Percentiles rank a stretch among this genome's conserved stretches.
These are phyloP conservation scores for Ottelia alismoides DNA, from an alignment of 106 monocot genomes.

Conservation along the genomic window DNA sequence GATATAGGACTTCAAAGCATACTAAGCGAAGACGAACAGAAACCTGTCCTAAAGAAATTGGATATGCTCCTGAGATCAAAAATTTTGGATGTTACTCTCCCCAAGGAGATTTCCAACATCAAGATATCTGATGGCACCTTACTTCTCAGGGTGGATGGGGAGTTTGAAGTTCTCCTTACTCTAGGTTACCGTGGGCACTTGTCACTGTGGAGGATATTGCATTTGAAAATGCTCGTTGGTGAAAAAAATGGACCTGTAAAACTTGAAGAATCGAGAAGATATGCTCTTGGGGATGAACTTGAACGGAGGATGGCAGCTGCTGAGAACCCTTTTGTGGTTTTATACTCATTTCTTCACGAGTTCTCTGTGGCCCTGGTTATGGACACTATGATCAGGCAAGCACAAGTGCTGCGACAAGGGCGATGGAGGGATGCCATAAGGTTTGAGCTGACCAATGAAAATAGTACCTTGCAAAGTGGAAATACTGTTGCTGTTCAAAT, in stretches of 20 bases:
- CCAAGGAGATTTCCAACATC: constrained; percentile 75
- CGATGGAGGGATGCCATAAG: constrained; percentile 96
- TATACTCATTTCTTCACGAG: constrained; percentile 88
- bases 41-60: constrained; percentile 68
- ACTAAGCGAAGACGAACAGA: constrained; percentile 53
- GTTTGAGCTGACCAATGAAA: constrained; percentile 79
- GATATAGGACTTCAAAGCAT: constrained; percentile 52
- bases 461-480: constrained; percentile 34
- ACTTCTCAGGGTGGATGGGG: constrained; percentile 66
- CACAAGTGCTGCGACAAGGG: constrained; percentile 63
- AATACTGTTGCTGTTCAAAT: constrained; percentile 29
- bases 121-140: constrained; percentile 66
- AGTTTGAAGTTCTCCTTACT: constrained; percentile 86
- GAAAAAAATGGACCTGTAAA: constrained; percentile 63
- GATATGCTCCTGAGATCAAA: constrained; percentile 64
- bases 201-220: constrained; percentile 86
- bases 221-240: constrained; percentile 86
- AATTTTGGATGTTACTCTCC: constrained; percentile 60
- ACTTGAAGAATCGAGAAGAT: constrained; percentile 77
- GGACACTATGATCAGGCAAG: constrained; percentile 92
- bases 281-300: constrained; percentile 90
- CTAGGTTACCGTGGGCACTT: constrained; percentile 89
- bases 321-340: constrained; percentile 71
- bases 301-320: constrained; percentile 90
- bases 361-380: constrained; percentile 83